Evolutionary conservation across 2,329 filamentous ascomycete species (phyloP).

Genomic region (Ilyonectria robusta): DNA sequence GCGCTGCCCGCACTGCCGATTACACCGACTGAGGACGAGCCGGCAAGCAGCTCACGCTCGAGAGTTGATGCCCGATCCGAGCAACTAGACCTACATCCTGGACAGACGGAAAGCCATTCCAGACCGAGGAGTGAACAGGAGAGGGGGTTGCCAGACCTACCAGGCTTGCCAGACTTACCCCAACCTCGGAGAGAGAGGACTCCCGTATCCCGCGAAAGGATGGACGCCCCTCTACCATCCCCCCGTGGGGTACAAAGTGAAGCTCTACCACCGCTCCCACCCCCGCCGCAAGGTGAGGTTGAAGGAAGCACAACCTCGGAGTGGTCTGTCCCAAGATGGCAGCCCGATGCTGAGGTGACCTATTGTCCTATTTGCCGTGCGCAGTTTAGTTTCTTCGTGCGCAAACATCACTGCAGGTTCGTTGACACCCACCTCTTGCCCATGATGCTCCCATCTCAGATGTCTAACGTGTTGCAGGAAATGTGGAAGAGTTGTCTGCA

Average conservation of each 20-base stretch:
- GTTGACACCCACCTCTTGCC: constrained; percentile 45
- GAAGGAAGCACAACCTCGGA: constrained; percentile 50
- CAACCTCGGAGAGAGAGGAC: constrained; percentile 33
- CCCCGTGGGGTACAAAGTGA: constrained; percentile 31
- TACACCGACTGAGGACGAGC: not conserved
- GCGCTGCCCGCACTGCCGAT: constrained; percentile 16
- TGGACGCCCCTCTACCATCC: constrained; percentile 47
- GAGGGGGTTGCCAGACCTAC: constrained; percentile 11
- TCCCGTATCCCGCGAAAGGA: constrained; percentile 46
- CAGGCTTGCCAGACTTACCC: constrained; percentile 18
- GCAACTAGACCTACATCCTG: constrained; percentile 3
- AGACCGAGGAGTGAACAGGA: constrained; percentile 14
- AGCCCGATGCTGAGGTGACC: constrained; percentile 86
- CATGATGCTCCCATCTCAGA: not conserved
- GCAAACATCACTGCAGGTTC: constrained; percentile 93
- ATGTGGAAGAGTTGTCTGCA: constrained; percentile 93
- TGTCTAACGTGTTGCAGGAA: constrained; percentile 68
- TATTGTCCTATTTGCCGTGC: constrained; percentile 87
- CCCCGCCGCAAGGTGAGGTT: constrained; percentile 13
- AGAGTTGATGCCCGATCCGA: constrained; percentile 15
- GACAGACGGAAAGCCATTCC: constrained; percentile 3
- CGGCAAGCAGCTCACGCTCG: constrained; percentile 11
- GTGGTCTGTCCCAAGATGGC: constrained; percentile 82
- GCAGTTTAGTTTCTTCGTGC: constrained; percentile 86
- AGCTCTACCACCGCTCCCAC: constrained; percentile 39